Evolutionary conservation across 352 stramenopile species (phyloP).

Genomic region (Globisporangium takayamanum): DNA sequence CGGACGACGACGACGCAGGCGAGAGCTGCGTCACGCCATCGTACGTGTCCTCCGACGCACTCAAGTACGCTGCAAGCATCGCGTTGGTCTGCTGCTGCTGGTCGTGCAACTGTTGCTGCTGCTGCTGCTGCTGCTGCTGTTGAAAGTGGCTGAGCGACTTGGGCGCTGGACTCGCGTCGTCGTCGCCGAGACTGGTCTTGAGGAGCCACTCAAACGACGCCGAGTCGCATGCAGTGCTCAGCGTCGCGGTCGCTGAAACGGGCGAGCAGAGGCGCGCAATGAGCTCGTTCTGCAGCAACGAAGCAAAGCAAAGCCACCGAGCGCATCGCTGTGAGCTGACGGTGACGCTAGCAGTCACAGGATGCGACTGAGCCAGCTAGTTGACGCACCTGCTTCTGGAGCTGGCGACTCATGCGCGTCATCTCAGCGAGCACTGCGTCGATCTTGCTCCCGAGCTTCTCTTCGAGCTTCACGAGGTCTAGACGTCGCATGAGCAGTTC

Average conservation of each 20-base stretch:
- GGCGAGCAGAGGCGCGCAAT: conserved; percentile 19
- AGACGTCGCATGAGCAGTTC: neutral
- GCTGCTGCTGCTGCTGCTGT: conserved; percentile 1
- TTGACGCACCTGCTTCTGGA: conserved; percentile 51
- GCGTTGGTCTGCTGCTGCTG: conserved; percentile 6
- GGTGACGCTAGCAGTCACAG: neutral
- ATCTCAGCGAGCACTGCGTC: conserved; percentile 46
- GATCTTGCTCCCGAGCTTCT: conserved; percentile 49
- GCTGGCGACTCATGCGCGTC: conserved; percentile 43
- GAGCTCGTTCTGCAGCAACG: conserved; percentile 22
- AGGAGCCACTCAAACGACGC: conserved; percentile 58
- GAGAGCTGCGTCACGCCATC: conserved; percentile 21
- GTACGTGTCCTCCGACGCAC: conserved; percentile 36
- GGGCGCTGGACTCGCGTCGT: conserved; percentile 11
- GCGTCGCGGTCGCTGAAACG: conserved; percentile 7
- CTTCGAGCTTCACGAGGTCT: conserved; percentile 60
- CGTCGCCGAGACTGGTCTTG: conserved; percentile 41
- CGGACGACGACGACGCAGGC: conserved; percentile 25
- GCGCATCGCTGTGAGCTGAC: neutral
- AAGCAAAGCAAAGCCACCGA: no score
- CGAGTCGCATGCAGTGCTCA: conserved; percentile 20
- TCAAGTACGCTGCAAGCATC: conserved; percentile 38
- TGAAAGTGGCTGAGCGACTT: neutral
- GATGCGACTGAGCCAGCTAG: neutral
- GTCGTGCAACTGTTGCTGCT: conserved; percentile 6